These are phyloP conservation scores for Starmerella gropengiesseri DNA, from an alignment of 805 yeast genomes.

Conservation along the genomic window DNA sequence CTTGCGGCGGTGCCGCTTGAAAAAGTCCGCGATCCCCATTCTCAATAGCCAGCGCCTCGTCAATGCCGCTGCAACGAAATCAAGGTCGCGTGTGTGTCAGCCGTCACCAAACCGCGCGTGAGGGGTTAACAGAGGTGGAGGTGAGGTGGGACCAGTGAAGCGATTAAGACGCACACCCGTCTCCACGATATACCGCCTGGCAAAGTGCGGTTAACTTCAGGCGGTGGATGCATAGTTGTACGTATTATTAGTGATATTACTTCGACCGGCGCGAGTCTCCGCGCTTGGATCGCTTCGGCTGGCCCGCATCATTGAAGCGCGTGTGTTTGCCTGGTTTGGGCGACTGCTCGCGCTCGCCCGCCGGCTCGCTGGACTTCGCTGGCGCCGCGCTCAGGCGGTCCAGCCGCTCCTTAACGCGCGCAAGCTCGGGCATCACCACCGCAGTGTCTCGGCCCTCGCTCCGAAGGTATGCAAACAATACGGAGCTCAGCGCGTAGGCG, in stretches of 20 bases:
- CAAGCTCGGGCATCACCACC: conserved; percentile 37
- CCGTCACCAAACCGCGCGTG: too few species aligned
- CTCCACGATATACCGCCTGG: too few species aligned
- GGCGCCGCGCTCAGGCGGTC: conserved; percentile 5
- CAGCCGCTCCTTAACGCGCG: conserved; percentile 37
- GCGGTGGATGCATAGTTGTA: too few species aligned
- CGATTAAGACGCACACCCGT: too few species aligned
- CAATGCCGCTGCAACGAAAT: too few species aligned
- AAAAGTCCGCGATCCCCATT: conserved; percentile 29
- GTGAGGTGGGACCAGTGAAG: too few species aligned
- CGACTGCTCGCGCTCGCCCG: background rate
- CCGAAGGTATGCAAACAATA: conserved; percentile 50
- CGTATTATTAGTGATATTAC: too few species aligned
- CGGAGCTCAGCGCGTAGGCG: conserved; percentile 46
- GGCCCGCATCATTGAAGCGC: conserved; percentile 21
- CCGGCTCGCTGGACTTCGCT: background rate
- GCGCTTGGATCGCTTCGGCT: too few species aligned
- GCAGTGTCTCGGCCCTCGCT: conserved; percentile 46
- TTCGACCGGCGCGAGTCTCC: too few species aligned
- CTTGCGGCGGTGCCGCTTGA: conserved; percentile 38
- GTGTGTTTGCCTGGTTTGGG: background rate
- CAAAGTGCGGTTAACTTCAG: too few species aligned
- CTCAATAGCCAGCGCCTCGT: background rate
- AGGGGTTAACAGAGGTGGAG: too few species aligned
- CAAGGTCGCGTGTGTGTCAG: background rate